Percentiles rank a stretch among this genome's conserved stretches.
Conservation (phyloP, 306 rosid species). For the Cucumis melo region DNA sequence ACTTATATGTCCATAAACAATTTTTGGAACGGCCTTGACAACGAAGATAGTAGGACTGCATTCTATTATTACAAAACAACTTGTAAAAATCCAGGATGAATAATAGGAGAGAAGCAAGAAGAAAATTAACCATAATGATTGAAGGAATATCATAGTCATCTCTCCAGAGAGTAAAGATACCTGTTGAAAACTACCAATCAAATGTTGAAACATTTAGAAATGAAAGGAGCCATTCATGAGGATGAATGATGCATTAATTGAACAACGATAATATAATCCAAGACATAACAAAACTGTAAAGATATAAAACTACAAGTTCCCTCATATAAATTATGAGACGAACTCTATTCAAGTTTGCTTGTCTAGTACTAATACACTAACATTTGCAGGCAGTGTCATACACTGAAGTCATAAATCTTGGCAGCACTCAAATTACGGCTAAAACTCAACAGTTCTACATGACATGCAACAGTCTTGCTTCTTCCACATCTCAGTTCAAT, state of each 20-base stretch:
- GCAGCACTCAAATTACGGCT: not conserved
- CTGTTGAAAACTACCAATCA: not conserved
- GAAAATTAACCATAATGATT: slow-evolving; percentile 2
- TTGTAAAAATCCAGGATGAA: not conserved
- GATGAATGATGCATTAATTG: not conserved
- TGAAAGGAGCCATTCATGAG: not conserved
- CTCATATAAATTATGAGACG: not conserved
- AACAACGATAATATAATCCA: not conserved
- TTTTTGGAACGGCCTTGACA: slow-evolving; percentile 28
- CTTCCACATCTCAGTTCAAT: not conserved
- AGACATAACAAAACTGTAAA: not conserved
- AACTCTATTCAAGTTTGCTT: not conserved
- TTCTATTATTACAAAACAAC: slow-evolving; percentile 26
- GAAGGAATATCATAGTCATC: not conserved
- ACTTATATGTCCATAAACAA: slow-evolving; percentile 59
- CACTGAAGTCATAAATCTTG: not conserved
- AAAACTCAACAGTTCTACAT: not conserved
- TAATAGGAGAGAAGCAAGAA: not conserved
- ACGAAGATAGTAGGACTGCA: slow-evolving; percentile 28
- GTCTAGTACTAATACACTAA: not conserved
- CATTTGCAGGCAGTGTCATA: not conserved
- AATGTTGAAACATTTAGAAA: not conserved
- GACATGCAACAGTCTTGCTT: too few species aligned
- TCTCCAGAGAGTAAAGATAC: not conserved
- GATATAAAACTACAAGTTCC: not conserved